Percentiles rank a stretch among this genome's conserved stretches.
phyloP scores from a whole-genome alignment of 176 grass and related monocot species.

The Juncus effusus region DNA sequence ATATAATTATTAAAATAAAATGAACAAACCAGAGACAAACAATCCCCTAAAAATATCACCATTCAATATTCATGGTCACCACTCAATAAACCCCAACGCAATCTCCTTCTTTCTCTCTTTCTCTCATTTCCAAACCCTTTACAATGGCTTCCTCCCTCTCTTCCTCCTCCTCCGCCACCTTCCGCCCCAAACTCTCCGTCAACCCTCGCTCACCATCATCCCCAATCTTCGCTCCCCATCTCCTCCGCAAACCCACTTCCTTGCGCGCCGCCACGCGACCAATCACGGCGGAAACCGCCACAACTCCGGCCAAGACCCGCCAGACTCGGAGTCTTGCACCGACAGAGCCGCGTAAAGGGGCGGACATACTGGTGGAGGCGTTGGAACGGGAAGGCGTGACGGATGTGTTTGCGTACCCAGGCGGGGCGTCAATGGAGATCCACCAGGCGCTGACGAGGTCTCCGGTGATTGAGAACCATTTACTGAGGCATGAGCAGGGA shows the following conservation, averaged over 20 bases:
- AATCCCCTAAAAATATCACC: too few relatives aligned
- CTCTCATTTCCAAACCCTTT: conserved; percentile 31
- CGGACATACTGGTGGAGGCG: conserved; percentile 94
- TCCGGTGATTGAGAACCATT: conserved; percentile 75
- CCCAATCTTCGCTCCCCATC: neutral
- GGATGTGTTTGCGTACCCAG: conserved; percentile 89
- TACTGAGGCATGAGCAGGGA: conserved; percentile 91
- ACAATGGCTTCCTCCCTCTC: conserved; percentile 28
- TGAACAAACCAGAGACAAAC: too few relatives aligned
- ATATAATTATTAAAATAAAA: too few relatives aligned
- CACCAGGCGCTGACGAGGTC: conserved; percentile 98
- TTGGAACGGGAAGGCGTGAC: conserved; percentile 75
- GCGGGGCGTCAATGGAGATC: conserved; percentile 99
- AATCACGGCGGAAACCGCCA: neutral
- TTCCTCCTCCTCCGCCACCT: conserved; percentile 15
- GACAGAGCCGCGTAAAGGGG: conserved; percentile 70
- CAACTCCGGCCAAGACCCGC: conserved; percentile 15
- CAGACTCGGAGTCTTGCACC: conserved; percentile 45
- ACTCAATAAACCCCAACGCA: neutral
- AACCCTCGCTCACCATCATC: neutral
- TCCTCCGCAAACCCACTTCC: conserved; percentile 26
- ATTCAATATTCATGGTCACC: neutral
- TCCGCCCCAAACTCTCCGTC: conserved; percentile 10
- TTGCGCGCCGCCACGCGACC: conserved; percentile 2
- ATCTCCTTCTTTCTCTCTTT: neutral